Base-by-base conservation (phyloP, 1,139 yeast species). In the Blastobotrys raffinosifermentans region DNA sequence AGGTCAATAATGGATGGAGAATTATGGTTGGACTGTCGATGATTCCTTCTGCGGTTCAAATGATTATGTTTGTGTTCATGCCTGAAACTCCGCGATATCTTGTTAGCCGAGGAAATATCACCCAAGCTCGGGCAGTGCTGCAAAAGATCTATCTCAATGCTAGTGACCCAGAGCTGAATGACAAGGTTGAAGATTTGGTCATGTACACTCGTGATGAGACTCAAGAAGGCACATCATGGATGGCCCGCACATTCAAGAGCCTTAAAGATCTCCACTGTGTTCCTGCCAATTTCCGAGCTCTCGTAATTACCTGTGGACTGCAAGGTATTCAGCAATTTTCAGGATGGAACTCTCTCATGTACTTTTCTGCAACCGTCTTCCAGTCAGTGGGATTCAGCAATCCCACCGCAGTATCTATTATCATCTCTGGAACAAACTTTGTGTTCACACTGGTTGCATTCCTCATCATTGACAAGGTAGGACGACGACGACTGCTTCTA, bases 271-370 rank as follows among this genome's bases (percentile, higher is more conserved):
- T 87, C 43, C 94, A 86, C 60, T 60, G 68, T 0, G 73, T 73
- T n/a, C 93, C 94, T n/a, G 48, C 93, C 2, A 87, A 89, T 60
- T 74, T 85, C 46, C 73, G 96, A 53, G 96, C 96, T 5, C 70
- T 89, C 45, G 68, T 87, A 27, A 77, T 89, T 51, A 91, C 93
- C 6, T 86, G 96, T 67, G 95, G 93, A 16, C 67, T 89, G 48
- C 96, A 89, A 64, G 96, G 94, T 44, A 83, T 89, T 55, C 97
- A 89, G 66, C 97, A 89, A 63, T 86, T 87, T 52, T 83, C 94
- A 14, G 96, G 96, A 48, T 87, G 89, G 75, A 89, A 89, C 64
- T 85, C 96, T 4, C 72, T 89, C 53, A 84, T 87, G 94, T 89
- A 89, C 64, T 89, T 87, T 62, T 81, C 94, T 39, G 80, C 94